phyloP scores from a whole-genome alignment of 2,329 filamentous ascomycete species.

The Beauveria sp. region DNA sequence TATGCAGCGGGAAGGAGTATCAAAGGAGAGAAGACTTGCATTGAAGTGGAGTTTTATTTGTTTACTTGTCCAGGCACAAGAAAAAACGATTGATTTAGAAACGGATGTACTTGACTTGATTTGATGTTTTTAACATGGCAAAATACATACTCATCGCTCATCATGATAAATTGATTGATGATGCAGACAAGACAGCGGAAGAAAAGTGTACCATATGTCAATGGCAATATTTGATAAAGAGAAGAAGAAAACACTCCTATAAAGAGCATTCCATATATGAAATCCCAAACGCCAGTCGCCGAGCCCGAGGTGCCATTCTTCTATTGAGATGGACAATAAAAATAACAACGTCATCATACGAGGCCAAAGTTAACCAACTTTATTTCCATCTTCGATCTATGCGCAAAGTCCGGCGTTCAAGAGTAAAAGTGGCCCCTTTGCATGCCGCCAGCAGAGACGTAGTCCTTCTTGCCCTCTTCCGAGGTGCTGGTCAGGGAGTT shows the following conservation, averaged over 20 bases:
- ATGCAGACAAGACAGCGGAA: neutral
- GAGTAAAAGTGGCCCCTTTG: slow-evolving; percentile 54
- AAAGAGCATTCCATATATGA: neutral
- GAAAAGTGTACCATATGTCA: neutral
- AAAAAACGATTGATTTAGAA: neutral
- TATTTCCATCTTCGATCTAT: neutral
- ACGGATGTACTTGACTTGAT: neutral
- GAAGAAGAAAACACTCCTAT: neutral
- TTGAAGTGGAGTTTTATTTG: slow-evolving; percentile 3
- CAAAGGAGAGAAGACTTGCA: neutral
- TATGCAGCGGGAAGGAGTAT: neutral
- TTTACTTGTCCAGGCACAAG: neutral
- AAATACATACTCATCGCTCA: neutral
- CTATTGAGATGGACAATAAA: neutral
- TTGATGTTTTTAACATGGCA: neutral
- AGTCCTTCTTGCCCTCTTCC: slow-evolving; percentile 42
- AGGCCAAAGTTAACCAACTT: neutral
- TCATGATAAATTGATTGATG: neutral
- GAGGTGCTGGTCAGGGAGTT: slow-evolving; percentile 43
- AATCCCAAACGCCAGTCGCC: slow-evolving; percentile 10
- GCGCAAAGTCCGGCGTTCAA: slow-evolving; percentile 19
- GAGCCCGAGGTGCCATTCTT: neutral
- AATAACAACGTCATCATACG: slow-evolving; percentile 1
- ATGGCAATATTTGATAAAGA: neutral
- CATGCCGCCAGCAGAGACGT: slow-evolving; percentile 47